These are phyloP conservation scores for Trametes cingulata DNA, from an alignment of 768 basidiomycete genomes.

Conservation along the genomic window DNA sequence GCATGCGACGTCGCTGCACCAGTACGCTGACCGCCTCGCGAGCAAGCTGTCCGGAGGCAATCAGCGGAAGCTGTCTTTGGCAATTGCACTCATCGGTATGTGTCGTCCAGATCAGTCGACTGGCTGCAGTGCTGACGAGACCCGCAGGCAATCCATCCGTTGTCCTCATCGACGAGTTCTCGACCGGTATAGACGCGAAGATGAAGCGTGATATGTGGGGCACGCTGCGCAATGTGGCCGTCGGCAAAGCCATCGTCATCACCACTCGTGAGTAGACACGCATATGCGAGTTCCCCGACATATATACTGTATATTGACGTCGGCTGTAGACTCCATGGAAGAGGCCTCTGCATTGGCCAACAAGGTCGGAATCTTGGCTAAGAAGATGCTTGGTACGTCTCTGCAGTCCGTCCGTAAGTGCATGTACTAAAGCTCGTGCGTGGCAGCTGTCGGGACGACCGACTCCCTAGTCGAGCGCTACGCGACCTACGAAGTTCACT, in stretches of 20 bases:
- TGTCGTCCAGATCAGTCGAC: too few relatives aligned
- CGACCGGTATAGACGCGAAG: conserved; percentile 79
- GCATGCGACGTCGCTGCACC: conserved; percentile 53
- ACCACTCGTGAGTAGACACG: conserved; percentile 57
- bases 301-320: too few relatives aligned
- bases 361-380: conserved; percentile 76
- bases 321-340: conserved; percentile 70
- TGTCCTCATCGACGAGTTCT: conserved; percentile 81
- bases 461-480: conserved; percentile 64
- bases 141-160: conserved; percentile 69
- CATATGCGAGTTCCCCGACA: too few relatives aligned
- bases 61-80: conserved; percentile 72
- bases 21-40: conserved; percentile 70
- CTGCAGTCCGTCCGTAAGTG: neutral
- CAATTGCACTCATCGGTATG: conserved; percentile 76
- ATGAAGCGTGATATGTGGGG: conserved; percentile 86
- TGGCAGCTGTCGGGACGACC: conserved; percentile 64
- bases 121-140: too few relatives aligned
- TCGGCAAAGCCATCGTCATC: conserved; percentile 70
- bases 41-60: conserved; percentile 79
- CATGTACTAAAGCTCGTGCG: conserved; percentile 4
- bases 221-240: conserved; percentile 62
- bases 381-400: conserved; percentile 60
- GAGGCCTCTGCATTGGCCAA: conserved; percentile 78
- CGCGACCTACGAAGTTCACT: conserved; percentile 76